Evolutionary conservation across 163 green algal species (phyloP), one percentile per base, ranked within the genome.

Genomic region (Scenedesmus sp.): DNA sequence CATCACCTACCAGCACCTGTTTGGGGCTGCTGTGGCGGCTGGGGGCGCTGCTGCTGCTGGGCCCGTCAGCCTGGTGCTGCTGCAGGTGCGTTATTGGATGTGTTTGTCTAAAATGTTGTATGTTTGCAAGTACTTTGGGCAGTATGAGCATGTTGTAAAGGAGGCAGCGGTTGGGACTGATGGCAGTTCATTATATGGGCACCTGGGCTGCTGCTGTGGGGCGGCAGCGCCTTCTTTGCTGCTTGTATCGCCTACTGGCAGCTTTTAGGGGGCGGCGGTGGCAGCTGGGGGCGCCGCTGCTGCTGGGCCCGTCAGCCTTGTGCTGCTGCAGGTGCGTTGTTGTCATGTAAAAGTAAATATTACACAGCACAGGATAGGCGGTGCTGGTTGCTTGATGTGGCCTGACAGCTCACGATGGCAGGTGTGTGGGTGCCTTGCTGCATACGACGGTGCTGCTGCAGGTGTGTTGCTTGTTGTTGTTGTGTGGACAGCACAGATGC

Each of bases 151-250:
- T 46, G 34, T 46, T 46, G 34, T 46, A 46, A 46, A 46, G 34
- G 34, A 46, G 34, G 34, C 34, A 46, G 34, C 34, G 34, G 34
- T 46, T 46, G n/a, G 34, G 34, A 46, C 34, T 46, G 34, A 46
- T 46, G 0, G 34, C 34, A 46, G 34, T 46, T 46, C 34, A 46
- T 46, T 46, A 46, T 46, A 46, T 46, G 34, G 34, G 34, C 34
- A 46, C 34, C 34, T 46, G 34, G 34, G 34, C 34, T 95, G n/a
- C 92, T 97, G 23, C 59, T 96, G 55, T 94, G 67, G 23, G 95
- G 94, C 46, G 96, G 96, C 26, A 85, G 88, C 2, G 88, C 94
- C 54, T 99, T 99, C 93, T 99, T 99, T 88, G 88, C 92, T 0
- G 93, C 95, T 13, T 97, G 95, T 94, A 96, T 97, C 73, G 88